Base-by-base conservation (phyloP, 768 basidiomycete species). In the Trametes maxima region DNA sequence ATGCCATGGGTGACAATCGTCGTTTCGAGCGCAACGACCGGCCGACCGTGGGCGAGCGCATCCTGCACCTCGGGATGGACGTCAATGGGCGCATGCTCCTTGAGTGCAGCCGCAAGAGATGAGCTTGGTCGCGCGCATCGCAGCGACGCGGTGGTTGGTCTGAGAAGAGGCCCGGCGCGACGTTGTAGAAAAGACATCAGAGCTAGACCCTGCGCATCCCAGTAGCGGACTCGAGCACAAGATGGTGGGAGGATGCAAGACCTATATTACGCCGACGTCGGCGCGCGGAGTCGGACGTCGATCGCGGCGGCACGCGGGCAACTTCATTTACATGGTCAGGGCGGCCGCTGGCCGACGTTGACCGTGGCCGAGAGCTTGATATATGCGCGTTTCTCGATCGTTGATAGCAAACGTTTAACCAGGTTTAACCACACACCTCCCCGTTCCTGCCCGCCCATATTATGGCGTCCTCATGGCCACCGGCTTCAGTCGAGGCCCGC, bases 1-100 rank as follows among this genome's bases (percentile, higher is more conserved):
- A 96, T 85, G 19, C 94, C 96, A 78, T 98, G 94, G 1, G 95
- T 95, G 60, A 97, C 86, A 54, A 98, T 84, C 1, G 96, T 88
- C 1, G 90, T 92, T 73, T 98, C 96, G 12, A 98, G 84, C 13
- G 95, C 95, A 12, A 98, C 94, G 46, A 98, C 79, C 19, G 94
- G 86, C 62, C 76, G 78, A 11, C 80, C 76, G 43, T 79, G 76
- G 4, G 80, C 77, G 21, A 96, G 79, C 3, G 95, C 95, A 57
- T 95, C 83, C 64, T 88, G 77, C 35, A 98, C 88, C 72, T 98
- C 95, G 10, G 90, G 88, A 54, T 89, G 87, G 35, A 94, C 71
- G 72, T 94, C 91, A 12, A 94, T 66, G 22, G 73, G 73, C 13
- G 68, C 65, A 5, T 65, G 66, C 16, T 60, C 66, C 42, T 69